phyloP scores from a whole-genome alignment of 257 asterid species.

The Mentha longifolia region DNA sequence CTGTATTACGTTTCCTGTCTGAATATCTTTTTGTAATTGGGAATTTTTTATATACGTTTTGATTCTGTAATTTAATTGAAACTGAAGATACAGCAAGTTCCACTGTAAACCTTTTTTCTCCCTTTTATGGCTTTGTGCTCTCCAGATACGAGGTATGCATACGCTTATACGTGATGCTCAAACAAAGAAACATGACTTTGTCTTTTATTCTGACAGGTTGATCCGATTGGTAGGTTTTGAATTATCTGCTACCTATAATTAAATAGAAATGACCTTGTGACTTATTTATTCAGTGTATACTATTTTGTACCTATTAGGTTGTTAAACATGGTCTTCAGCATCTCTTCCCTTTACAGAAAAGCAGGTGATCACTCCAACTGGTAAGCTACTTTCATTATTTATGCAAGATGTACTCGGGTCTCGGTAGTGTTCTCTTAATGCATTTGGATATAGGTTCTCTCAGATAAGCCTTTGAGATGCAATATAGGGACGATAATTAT shows the following conservation, averaged over 20 bases:
- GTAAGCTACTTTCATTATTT: constrained; percentile 51
- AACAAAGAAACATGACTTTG: constrained; percentile 89
- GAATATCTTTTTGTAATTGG: constrained; percentile 17
- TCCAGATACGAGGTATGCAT: constrained; percentile 99
- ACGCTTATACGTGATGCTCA: constrained; percentile 97
- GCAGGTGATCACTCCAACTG: constrained; percentile 97
- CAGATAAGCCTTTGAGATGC: neutral
- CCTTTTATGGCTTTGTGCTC: constrained; percentile 29
- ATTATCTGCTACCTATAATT: constrained; percentile 21
- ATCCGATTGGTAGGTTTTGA: constrained; percentile 81
- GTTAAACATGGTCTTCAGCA: constrained; percentile 99
- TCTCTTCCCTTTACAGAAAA: constrained; percentile 97
- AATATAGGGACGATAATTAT: neutral
- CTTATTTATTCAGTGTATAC: constrained; percentile 29
- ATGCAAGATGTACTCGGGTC: constrained; percentile 15
- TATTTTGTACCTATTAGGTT: constrained; percentile 56
- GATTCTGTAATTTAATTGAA: constrained; percentile 16
- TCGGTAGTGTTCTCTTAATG: constrained; percentile 16
- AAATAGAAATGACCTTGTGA: constrained; percentile 9
- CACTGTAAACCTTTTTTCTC: neutral
- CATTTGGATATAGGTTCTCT: constrained; percentile 18
- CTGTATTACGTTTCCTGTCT: constrained; percentile 16
- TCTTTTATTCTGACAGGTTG: constrained; percentile 90
- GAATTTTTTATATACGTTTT: neutral
- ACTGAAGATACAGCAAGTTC: neutral